Base-by-base conservation (phyloP, 1,284 basidiomycete genomes). In the Fistulinella cinereoalba region DNA sequence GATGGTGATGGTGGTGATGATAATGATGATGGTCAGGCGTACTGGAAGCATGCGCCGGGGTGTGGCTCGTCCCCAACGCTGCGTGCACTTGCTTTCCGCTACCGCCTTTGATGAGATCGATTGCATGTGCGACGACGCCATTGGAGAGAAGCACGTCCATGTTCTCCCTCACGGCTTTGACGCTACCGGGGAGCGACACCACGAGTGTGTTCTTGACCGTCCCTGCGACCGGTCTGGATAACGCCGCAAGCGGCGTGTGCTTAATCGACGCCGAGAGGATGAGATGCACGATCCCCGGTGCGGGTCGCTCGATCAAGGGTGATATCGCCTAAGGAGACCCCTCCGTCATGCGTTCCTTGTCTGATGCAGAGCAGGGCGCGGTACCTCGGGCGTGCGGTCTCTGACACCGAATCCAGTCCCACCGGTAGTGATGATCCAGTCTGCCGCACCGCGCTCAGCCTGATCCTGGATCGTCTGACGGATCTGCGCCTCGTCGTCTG, bases 381-480 rank as follows among this genome's bases (percentile, higher is more conserved):
- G 39, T 56, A 88, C 90, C 74, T 94, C 89, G 32, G 90, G 91
- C 6, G 91, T 94, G 31, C 73, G 68, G 65, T 94, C 92, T 49
- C 85, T 72, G 27, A 77, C 70, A 3, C 90, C 87, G 59, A 93
- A 92, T 5, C 92, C 92, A 0, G 92, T 95, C 2, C 92, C 92
- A 10, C 92, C 92, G 0, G 86, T 88, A 4, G 89, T 90, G 48
- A 94, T 70, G 50, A 91, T 75, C 76, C 81, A 82, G 61, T 89
- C 83, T n/a, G 82, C 64, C 15, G 70, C 58, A 4, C 67, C 71
- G 2, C 69, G 58, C 3, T 66, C 61, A 32, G 66, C 70, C 75
- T 80, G 83, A 9, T 59, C 57, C 41, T 64, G 66, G 11, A 90
- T 70, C 7, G 64, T 62, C 8, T 63, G 56, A 23, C 70, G 72